A percentile compares a stretch with the other conserved stretches of the same genome.
phyloP scores from a whole-genome alignment of 2,329 filamentous ascomycete genomes.

The Trichoderma cornu-damae region DNA sequence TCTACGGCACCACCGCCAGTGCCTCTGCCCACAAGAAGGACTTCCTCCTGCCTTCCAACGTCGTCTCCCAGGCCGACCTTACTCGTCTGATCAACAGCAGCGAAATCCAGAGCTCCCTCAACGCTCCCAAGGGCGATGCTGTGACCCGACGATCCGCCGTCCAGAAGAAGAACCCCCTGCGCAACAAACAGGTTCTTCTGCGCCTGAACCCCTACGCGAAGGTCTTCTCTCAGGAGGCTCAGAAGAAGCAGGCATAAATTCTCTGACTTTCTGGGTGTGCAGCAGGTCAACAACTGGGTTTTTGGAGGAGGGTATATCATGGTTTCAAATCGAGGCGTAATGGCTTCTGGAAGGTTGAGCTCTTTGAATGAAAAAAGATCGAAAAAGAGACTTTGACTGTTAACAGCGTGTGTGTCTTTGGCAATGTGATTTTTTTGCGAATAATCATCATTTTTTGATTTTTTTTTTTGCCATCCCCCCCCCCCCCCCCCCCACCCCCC shows the following conservation, averaged over 20 bases:
- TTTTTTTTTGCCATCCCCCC: background rate
- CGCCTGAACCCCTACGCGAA: conserved; percentile 97
- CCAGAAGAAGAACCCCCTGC: conserved; percentile 99
- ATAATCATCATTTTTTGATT: conserved; percentile 5
- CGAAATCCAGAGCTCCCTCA: conserved; percentile 94
- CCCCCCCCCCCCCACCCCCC: background rate
- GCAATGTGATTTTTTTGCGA: conserved; percentile 16
- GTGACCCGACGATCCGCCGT: conserved; percentile 83
- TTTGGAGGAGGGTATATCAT: conserved; percentile 29
- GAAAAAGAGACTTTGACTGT: conserved; percentile 31
- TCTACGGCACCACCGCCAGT: conserved; percentile 91
- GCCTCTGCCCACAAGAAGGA: conserved; percentile 96
- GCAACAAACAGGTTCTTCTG: conserved; percentile 98
- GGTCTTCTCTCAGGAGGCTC: conserved; percentile 69
- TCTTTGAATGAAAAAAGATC: conserved; percentile 30
- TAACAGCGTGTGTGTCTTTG: conserved; percentile 17
- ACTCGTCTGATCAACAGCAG: conserved; percentile 98
- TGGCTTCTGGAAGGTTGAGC: conserved; percentile 35
- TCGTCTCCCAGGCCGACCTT: conserved; percentile 91
- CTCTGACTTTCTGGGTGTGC: conserved; percentile 37
- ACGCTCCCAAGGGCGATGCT: conserved; percentile 83
- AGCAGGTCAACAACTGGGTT: conserved; percentile 28
- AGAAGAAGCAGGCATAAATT: conserved; percentile 39
- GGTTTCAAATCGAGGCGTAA: conserved; percentile 37
- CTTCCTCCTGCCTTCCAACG: conserved; percentile 90